Conservation (phyloP, 2,329 filamentous ascomycete species). For the Trichophyton equinum region DNA sequence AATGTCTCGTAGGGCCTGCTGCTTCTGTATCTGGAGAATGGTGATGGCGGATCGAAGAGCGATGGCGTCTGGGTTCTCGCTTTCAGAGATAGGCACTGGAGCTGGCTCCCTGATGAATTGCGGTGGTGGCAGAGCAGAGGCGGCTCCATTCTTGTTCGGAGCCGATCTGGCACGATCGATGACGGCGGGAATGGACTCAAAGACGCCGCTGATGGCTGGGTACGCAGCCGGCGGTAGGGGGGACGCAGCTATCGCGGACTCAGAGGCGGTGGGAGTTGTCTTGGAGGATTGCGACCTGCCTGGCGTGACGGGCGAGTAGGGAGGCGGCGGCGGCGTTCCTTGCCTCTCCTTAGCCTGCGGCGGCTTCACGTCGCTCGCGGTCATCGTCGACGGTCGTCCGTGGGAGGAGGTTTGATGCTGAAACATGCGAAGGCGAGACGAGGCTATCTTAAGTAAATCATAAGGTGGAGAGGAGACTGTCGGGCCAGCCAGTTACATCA, state of each 20-base stretch:
- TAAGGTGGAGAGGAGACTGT: too few relatives aligned
- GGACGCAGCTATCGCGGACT: background rate
- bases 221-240: background rate
- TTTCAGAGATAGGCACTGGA: constrained; percentile 35
- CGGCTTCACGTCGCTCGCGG: background rate
- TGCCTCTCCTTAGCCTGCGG: constrained; percentile 10
- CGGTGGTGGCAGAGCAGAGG: background rate
- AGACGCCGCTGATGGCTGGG: background rate
- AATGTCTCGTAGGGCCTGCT: constrained; percentile 65
- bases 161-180: background rate
- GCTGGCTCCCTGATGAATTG: constrained; percentile 26
- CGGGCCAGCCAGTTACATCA: too few relatives aligned
- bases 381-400: background rate
- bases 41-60: constrained; percentile 76
- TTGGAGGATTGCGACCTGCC: constrained; percentile 23
- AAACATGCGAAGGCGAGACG: background rate
- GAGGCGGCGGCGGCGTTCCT: constrained; percentile 32
- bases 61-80: constrained; percentile 68
- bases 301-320: constrained; percentile 37
- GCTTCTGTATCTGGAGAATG: constrained; percentile 73
- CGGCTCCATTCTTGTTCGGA: background rate
- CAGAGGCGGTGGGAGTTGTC: constrained; percentile 1
- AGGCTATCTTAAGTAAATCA: background rate
- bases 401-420: background rate
- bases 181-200: background rate